Base-by-base conservation (phyloP, 768 basidiomycete genomes). In the Suillus ampliporus region DNA sequence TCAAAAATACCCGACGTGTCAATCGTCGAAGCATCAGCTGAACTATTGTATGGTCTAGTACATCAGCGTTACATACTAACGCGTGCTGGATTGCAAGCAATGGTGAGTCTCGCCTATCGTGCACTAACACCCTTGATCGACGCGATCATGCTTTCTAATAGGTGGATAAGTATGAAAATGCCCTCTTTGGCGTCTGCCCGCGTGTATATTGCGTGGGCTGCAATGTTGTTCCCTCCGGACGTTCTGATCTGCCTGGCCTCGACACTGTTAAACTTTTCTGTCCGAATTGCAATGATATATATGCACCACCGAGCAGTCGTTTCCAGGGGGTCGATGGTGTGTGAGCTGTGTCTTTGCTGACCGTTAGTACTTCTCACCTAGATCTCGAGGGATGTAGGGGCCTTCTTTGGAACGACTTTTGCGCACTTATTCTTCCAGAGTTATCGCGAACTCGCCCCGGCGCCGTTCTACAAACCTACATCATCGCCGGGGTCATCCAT, bases 401-500 rank as follows among this genome's bases (percentile, higher is more conserved):
- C 97, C 13, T 99, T 98, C 80, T 99, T 99, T 80, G 97, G 97
- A 23, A 99, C 97, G 0, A 98, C 97, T n/a, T 99, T 99, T 76
- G 84, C 96, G 1, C 95, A 98, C 71, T 83, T 99, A 28, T 97
- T 99, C 80, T 99, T 99, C 84, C 95, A 99, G 73, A 95, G 92
- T 65, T 99, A 97, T 79, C 92, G 93, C 28, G 95, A 97, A 74
- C 85, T 96, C n/a, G 88, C 94, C 10, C 92, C 96, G 0, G 93
- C 94, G 28, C 94, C 96, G 2, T 98, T 95, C 79, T 95, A 87
- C 86, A 92, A 91, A 67, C 84, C 87, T n/a, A 80, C 83, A 14
- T 77, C 85, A 2, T 83, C 84, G 15, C 81, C 83, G 0, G 72
- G 75, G 51, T 76, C 81, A 17, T 77, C 83, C 7, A 81, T 86